Evolutionary conservation across 306 rosid genomes (phyloP), one percentile per base, ranked within the genome.

Genomic region (Acacia confusa): DNA sequence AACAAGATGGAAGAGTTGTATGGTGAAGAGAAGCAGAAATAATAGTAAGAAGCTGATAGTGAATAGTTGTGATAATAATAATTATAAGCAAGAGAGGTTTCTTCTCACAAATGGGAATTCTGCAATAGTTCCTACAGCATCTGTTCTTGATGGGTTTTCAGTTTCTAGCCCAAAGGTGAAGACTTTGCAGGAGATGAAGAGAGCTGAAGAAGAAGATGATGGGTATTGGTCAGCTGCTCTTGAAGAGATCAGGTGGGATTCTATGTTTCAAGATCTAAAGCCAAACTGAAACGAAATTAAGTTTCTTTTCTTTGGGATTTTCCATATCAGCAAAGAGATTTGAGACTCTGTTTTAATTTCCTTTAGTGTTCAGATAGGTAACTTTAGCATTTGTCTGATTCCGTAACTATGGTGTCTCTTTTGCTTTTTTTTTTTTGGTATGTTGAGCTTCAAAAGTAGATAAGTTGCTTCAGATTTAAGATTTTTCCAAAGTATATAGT

Each of bases 181-280:
- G 72, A 90, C 84, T 89, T 77, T 85, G 4, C 86, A 76, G 76
- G 87, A 86, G 52, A 88, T 71, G 72, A 88, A 78, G 86, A 72
- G 36, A 71, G 78, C 77, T 2, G 52, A 10, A 9, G 66, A 66
- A 1, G 86, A 44, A 15, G 82, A 75, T 67, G 86, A 91, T 74
- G 92, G 91, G 66, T 88, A 91, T 76, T 91, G 94, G 97, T 86
- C 87, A 19, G 89, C 87, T 55, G 92, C 91, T 32, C 88, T 89
- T 84, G 92, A 93, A 89, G 94, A 91, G 82, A 89, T 95, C 85
- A 93, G 91, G 90, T 93, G 97, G 97, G 97, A 91, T 85, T 72
- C 95, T 24, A 81, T 95, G 99, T 95, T 95, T 74, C 94, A 93
- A 72, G 91, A 95, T 85, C 90, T 95, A 78, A 91, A 88, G 90